Base-by-base conservation (phyloP, 2,329 filamentous ascomycete species). In the Aquanectria penicillioides region DNA sequence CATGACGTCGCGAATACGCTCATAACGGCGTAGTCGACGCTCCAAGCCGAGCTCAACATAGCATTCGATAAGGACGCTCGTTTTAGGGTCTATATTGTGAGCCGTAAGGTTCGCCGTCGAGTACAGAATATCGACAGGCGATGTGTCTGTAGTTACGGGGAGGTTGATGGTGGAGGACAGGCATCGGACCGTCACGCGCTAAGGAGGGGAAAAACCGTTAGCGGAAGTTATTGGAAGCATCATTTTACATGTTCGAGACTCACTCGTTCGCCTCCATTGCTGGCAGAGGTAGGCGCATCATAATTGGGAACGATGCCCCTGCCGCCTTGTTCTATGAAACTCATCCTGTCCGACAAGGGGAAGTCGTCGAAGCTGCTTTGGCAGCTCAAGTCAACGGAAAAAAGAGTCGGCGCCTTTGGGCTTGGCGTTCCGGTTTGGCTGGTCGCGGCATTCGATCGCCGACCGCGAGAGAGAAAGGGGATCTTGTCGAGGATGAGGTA, bases 1-100 rank as follows among this genome's bases (percentile, higher is more conserved):
- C 83, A 97, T 86, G 18, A 97, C 86, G 69, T 97, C 92, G 59
- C 92, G 87, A 26, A 98, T 85, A 61, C 87, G 87, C 77, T 98
- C 94, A 72, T 97, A 97, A 33, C 88, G 89, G 34, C 94, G 89
- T 22, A 98, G 78, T 1, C 91, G 90, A 33, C 94, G 87, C 73
- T 96, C 91, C 2, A 98, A 81, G 25, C 92, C 92, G 1, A 95
- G 83, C 38, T 88, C 84, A 17, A 82, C 79, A 73, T 93, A 97
- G 17, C 84, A 86, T 74, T 98, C 94, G 15, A 93, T 76, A 10
- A 97, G 74, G n/a, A 95, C 83, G 49, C 89, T 90, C 11, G 82
- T 85, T 10, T 83, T 78, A 0, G 88, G 82, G 61, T 89, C 83
- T 59, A 97, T 88, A 5, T 78, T 76, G 54, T 89, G 85, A 15